Evolutionary conservation across 2,329 filamentous ascomycete species (phyloP).

Genomic region (Pseudocercospora ulei): DNA sequence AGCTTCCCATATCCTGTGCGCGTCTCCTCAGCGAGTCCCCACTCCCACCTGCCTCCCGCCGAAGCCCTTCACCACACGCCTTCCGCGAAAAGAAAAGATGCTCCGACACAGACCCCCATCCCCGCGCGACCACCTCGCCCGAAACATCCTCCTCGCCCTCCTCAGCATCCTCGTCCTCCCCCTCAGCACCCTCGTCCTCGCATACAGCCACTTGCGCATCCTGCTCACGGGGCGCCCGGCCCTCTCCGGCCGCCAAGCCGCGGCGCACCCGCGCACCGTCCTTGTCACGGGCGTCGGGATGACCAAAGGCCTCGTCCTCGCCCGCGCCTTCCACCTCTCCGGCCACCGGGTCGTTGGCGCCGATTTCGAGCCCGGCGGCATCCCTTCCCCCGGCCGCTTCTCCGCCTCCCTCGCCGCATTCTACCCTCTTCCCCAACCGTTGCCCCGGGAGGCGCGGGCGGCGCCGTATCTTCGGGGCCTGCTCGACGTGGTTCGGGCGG

Average conservation of each 20-base stretch:
- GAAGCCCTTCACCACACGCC: no score
- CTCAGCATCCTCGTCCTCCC: conserved; percentile 43
- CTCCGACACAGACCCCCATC: conserved; percentile 34
- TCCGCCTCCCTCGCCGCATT: conserved; percentile 51
- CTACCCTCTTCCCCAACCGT: conserved; percentile 40
- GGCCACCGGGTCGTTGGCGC: conserved; percentile 64
- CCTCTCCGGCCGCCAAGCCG: conserved; percentile 5
- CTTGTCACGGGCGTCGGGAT: conserved; percentile 66
- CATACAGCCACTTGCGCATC: conserved; percentile 35
- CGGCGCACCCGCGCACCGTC: conserved; percentile 45
- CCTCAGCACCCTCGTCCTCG: conserved; percentile 41
- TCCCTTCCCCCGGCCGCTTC: conserved; percentile 43
- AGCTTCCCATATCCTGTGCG: no score
- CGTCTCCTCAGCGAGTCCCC: no score
- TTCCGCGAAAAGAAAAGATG: no score
- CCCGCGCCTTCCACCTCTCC: conserved; percentile 52
- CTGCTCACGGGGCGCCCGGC: no score
- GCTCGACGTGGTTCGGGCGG: conserved; percentile 49
- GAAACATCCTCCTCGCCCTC: conserved; percentile 43
- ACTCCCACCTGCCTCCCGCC: background rate
- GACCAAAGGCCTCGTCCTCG: conserved; percentile 58
- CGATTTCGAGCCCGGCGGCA: conserved; percentile 46
- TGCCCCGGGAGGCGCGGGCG: conserved; percentile 25
- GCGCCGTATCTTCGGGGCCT: conserved; percentile 49
- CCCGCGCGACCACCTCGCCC: conserved; percentile 38